Base-by-base conservation (phyloP, 2,329 filamentous ascomycete species). In the Colletotrichum chrysophilum region DNA sequence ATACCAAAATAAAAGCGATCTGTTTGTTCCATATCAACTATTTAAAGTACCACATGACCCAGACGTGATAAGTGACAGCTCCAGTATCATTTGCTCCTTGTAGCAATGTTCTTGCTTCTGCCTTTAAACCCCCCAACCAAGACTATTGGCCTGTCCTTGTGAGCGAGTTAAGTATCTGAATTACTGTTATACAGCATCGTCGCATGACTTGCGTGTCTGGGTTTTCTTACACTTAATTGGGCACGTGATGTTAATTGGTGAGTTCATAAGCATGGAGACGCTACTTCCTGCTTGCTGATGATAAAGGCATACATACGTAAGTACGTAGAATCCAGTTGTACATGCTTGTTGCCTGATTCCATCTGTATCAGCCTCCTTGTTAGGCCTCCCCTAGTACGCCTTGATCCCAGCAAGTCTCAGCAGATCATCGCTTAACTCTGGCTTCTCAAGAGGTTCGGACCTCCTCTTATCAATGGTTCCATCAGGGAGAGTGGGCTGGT, bases 401-500 rank as follows among this genome's bases (percentile, higher is more conserved):
- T 65, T 34, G 13, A 68, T 48, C 18, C 64, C 64, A 7, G 70
- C 64, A 16, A 75, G 43, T 21, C 28, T 75, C 34, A 68, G 36
- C 8, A 75, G 34, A 28, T 34, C 26, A 5, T 64, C 34, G 13
- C 62, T 65, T 7, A 73, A 16, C 26, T 65, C 62, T 13, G 64
- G 70, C 34, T 73, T 75, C 26, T 68, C 69, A n/a, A 26, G 8
- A 7, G 70, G 64, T 21, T 75, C 70, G 13, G 43, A 24, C 16
- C 70, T 58, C 26, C 70, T 52, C 9, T 28, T 16, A 21, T 75
- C 71, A 79, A 75, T 76, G 70, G 71, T 64, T 79, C 81, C 43
- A 70, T 81, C 69, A 75, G 56, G 56, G 16, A 64, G 65, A 8
- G 43, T 68, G 4, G 73, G 68, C 36, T 79, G 75, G 1, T 80